These are phyloP conservation scores for Microsporum ferrugineum DNA, from an alignment of 2,329 filamentous ascomycete species.

Conservation along the genomic window DNA sequence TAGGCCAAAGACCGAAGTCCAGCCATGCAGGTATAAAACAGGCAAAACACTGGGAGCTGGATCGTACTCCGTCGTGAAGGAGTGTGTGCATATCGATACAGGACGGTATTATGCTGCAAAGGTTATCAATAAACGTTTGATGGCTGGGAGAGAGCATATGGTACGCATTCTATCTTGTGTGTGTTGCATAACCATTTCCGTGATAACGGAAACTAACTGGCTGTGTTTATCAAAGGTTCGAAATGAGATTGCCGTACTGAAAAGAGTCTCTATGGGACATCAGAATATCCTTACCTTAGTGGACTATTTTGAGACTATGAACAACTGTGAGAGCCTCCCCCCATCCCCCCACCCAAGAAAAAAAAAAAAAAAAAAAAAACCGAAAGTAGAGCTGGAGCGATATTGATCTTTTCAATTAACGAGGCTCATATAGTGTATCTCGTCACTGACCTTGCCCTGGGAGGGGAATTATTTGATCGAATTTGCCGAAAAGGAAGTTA, in stretches of 20 bases:
- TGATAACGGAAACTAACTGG: neutral
- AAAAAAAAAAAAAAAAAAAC: neutral
- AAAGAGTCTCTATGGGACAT: slow-evolving; percentile 97
- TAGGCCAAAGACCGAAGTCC: slow-evolving; percentile 50
- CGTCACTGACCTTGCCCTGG: slow-evolving; percentile 89
- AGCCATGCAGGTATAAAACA: slow-evolving; percentile 96
- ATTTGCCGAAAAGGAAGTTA: slow-evolving; percentile 98
- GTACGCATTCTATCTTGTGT: slow-evolving; percentile 36
- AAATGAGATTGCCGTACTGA: slow-evolving; percentile 95
- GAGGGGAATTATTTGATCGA: slow-evolving; percentile 93
- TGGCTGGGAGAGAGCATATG: slow-evolving; percentile 98
- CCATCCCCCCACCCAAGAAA: too few species aligned
- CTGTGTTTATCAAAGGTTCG: slow-evolving; percentile 51
- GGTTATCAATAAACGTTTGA: slow-evolving; percentile 96
- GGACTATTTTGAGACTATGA: slow-evolving; percentile 99
- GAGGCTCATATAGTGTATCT: slow-evolving; percentile 58
- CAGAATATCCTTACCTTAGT: slow-evolving; percentile 96
- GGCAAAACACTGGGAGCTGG: slow-evolving; percentile 94
- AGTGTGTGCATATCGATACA: slow-evolving; percentile 97
- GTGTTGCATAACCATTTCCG: neutral
- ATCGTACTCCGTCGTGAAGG: slow-evolving; percentile 96
- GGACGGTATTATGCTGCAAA: slow-evolving; percentile 97
- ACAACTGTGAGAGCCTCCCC: slow-evolving; percentile 53
- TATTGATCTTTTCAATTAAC: neutral
- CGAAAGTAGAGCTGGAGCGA: neutral